Percentiles rank a stretch among this genome's conserved stretches.
Evolutionary conservation across 2,329 filamentous ascomycete species (phyloP).

Genomic region (Fusarium tjaetaba): DNA sequence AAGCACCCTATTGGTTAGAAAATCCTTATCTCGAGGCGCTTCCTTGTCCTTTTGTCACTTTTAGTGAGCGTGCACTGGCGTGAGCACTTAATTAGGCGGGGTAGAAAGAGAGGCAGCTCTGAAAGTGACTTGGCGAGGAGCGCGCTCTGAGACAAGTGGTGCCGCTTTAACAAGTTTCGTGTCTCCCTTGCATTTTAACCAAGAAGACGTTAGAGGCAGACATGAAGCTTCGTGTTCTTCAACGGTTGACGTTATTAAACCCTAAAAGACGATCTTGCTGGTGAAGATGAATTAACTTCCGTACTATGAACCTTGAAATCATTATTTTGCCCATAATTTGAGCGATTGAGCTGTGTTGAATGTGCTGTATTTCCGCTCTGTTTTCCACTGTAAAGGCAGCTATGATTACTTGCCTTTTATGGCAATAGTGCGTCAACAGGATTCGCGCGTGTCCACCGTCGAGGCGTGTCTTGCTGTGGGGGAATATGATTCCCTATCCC

Average conservation of each 20-base stretch:
- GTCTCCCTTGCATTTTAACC: conserved; percentile 11
- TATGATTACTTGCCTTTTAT: conserved; percentile 17
- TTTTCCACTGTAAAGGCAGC: conserved; percentile 19
- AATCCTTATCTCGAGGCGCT: conserved; percentile 15
- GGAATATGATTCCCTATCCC: conserved; percentile 8
- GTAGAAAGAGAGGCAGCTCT: conserved; percentile 36
- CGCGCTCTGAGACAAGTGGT: conserved; percentile 33
- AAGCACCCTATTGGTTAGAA: conserved; percentile 36
- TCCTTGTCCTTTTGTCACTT: conserved; percentile 33
- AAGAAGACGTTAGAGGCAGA: not conserved
- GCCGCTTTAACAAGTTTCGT: conserved; percentile 38
- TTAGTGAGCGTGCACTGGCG: conserved; percentile 41
- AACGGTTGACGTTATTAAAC: not conserved
- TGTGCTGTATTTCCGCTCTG: not conserved
- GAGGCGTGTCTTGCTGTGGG: conserved; percentile 34
- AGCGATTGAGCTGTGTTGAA: not conserved
- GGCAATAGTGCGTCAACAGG: conserved; percentile 33
- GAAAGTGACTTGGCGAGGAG: conserved; percentile 35
- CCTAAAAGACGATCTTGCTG: not conserved
- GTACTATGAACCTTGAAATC: not conserved
- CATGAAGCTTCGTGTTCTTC: not conserved
- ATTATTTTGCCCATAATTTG: not conserved
- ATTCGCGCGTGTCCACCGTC: conserved; percentile 32
- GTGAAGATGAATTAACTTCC: not conserved
- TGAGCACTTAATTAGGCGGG: conserved; percentile 37